Percentiles rank a stretch among this genome's conserved stretches.
These are phyloP conservation scores for Wickerhamiella parazyma DNA, from an alignment of 805 yeast species.

Conservation along the genomic window DNA sequence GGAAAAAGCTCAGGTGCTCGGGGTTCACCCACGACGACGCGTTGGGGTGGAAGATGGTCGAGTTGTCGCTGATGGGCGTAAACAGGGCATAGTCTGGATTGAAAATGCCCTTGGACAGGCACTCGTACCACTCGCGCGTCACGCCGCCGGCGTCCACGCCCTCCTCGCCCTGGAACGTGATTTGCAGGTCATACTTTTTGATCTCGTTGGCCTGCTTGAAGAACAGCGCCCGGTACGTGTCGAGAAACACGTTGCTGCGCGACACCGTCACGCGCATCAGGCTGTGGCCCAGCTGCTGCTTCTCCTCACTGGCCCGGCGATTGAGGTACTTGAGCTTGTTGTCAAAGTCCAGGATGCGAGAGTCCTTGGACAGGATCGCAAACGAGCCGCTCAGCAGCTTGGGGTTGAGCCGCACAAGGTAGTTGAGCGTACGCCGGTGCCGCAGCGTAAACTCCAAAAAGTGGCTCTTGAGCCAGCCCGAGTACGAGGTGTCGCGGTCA, in stretches of 20 bases:
- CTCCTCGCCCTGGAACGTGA: constrained; percentile 81
- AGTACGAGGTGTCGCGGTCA: constrained; percentile 39
- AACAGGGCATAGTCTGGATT: constrained; percentile 90
- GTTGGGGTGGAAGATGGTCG: constrained; percentile 91
- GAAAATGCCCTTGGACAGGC: constrained; percentile 84
- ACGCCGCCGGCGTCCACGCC: constrained; percentile 99
- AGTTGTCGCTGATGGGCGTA: constrained; percentile 80
- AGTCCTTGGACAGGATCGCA: constrained; percentile 73
- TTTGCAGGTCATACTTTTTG: constrained; percentile 34
- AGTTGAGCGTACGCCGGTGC: constrained; percentile 75
- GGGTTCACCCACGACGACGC: constrained; percentile 86
- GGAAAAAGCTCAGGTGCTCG: constrained; percentile 83
- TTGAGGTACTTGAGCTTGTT: constrained; percentile 80
- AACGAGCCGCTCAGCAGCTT: constrained; percentile 94
- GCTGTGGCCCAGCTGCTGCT: constrained; percentile 20
- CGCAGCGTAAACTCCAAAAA: constrained; percentile 81
- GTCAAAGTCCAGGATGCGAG: constrained; percentile 84
- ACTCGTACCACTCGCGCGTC: constrained; percentile 96
- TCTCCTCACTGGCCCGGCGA: constrained; percentile 35
- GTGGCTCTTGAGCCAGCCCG: constrained; percentile 61
- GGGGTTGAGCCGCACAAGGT: constrained; percentile 82
- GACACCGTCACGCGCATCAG: constrained; percentile 54
- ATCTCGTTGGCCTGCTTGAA: constrained; percentile 66
- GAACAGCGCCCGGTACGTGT: constrained; percentile 71
- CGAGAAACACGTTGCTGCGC: constrained; percentile 83